Conservation (phyloP, 164 flowering plant genomes). For the Kingdonia uniflora region DNA sequence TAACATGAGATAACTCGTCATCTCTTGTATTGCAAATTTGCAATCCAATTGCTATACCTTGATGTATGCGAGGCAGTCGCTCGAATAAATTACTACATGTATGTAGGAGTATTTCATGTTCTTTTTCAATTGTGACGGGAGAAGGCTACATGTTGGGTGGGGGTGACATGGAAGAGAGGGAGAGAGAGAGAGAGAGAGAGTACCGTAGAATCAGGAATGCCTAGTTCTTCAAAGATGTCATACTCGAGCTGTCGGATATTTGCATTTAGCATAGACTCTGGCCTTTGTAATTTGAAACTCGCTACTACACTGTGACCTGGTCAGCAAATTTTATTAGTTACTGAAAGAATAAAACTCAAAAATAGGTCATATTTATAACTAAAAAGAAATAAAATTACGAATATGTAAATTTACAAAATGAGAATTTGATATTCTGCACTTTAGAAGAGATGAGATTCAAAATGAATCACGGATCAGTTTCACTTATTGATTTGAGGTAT, state of each 20-base stretch:
- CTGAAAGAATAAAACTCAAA: background rate
- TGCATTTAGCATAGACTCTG: constrained; percentile 44
- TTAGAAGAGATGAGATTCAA: too few species aligned
- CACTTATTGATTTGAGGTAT: too few species aligned
- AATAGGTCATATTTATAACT: background rate
- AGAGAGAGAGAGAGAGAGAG: background rate
- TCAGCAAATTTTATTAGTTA: constrained; percentile 11
- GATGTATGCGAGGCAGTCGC: background rate
- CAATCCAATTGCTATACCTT: too few species aligned
- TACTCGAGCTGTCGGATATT: constrained; percentile 41
- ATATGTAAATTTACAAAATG: background rate
- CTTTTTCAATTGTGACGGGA: background rate
- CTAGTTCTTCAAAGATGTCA: constrained; percentile 59
- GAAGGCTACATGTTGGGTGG: too few species aligned
- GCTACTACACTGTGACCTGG: constrained; percentile 77
- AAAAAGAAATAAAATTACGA: background rate
- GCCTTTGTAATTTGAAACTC: constrained; percentile 45
- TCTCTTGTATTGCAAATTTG: too few species aligned
- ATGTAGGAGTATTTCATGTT: background rate
- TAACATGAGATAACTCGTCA: too few species aligned
- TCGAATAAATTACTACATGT: background rate
- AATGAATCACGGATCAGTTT: too few species aligned
- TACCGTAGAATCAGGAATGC: constrained; percentile 32
- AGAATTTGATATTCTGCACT: background rate
- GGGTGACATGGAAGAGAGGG: too few species aligned